Base-by-base conservation (phyloP, 495 filamentous ascomycete genomes). In the Viridothelium virens region DNA sequence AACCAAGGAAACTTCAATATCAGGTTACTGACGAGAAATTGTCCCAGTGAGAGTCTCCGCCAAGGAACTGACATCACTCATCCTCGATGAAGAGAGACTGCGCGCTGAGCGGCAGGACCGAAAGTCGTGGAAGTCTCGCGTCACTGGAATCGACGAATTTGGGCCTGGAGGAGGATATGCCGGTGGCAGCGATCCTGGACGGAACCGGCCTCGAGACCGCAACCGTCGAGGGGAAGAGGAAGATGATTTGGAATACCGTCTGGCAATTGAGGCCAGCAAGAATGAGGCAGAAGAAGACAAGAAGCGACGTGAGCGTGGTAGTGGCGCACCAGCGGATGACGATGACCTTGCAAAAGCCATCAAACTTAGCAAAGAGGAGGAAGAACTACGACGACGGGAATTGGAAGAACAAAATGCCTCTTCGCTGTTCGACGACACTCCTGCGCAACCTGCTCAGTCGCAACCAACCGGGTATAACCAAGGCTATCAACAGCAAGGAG, bases 241-340 rank as follows among this genome's bases (percentile, higher is more conserved):
- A 65, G 91, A 97, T 61, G 94, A 99, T 76, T 81, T 91, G 46
- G 95, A 99, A 74, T 96, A 96, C 77, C 85, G 81, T 71, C 78
- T 99, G 69, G 95, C 95, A 1, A 87, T 99, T 63, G 95, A 99
- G 78, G 95, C 95, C 25, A 97, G 93, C 80, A 97, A 96, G 75
- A 82, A 87, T 66, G 92, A 97, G 70, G 94, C 94, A 62, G 95
- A 97, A 73, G 94, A 97, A 71, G 95, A 97, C 68, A 85, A 86
- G 71, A 90, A 82, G 75, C 80, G 86, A 64, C 80, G 86, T 16
- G 80, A 81, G n/a, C 87, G 84, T 77, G 80, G 79, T 12, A 77
- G 80, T 14, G 63, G 11, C 79, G 79, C 44, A 72, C 67, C 18
- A 69, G 68, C 4, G 79, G 87, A 92, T 16, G 92, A 94, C 68